Evolutionary conservation across 2,329 filamentous ascomycete species (phyloP).

Genomic region (Colletotrichum chrysophilum): DNA sequence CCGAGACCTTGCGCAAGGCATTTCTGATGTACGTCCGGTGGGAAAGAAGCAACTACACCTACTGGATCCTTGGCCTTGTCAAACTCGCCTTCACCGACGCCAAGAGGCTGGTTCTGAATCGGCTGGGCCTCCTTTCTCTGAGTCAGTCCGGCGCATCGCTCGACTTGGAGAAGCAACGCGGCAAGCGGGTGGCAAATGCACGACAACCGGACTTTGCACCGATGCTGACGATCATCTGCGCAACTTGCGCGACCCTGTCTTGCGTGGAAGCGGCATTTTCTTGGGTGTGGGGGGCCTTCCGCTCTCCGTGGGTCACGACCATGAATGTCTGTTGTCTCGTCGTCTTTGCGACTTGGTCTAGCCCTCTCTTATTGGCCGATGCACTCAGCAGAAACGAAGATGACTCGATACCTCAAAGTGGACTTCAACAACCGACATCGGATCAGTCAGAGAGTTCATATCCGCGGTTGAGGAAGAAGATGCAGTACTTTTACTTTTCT

Average conservation of each 20-base stretch:
- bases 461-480: neutral
- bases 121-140: neutral
- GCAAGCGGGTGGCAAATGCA: neutral
- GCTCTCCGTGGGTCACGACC: neutral
- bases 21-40: constrained; percentile 4
- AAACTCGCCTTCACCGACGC: neutral
- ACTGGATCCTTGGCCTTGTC: neutral
- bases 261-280: neutral
- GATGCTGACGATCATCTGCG: neutral
- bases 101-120: neutral
- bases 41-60: constrained; percentile 1
- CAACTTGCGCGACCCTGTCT: neutral
- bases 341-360: constrained; percentile 1
- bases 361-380: neutral
- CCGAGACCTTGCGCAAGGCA: neutral
- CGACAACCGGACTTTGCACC: neutral
- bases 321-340: neutral
- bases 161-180: neutral
- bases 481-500: constrained; percentile 3
- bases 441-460: neutral
- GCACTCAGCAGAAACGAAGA: neutral
- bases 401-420: neutral
- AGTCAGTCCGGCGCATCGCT: neutral
- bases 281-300: neutral
- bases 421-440: neutral